Evolutionary conservation across 1,284 basidiomycete species (phyloP), one percentile per base, ranked within the genome.

Genomic region (Melampsora larici-populina): DNA sequence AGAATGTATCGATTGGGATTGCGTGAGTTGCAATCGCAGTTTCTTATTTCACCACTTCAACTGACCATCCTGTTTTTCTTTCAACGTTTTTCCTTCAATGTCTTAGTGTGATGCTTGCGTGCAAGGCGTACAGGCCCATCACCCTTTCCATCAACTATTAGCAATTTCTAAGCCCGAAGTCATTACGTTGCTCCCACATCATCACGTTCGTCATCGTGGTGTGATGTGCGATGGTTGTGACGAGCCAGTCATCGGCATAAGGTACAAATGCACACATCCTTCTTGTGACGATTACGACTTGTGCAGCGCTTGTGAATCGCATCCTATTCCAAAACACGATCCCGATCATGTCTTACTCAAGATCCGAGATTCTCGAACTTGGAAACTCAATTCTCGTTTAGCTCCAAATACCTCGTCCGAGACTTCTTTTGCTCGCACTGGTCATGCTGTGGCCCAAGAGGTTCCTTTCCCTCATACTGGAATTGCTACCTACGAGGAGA

Each of bases 231-330:
- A 82, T 78, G 79, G 76, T 13, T 80, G 62, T 80, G 79, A 66
- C 21, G 78, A n/a, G 49, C 40, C 79, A 5, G 79, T 83, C 72
- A 89, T 89, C 60, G 71, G 79, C 63, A 17, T 80, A 0, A 79
- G 85, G 26, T 85, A 82, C 83, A 85, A 92, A 90, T 95, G 93
- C 84, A 89, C 91, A 88, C 90, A 94, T 83, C 87, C 89, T 21
- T 84, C 86, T 21, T 95, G 93, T 84, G 87, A 88, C 0, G 92
- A 95, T 84, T 94, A 90, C 80, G 93, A 95, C 81, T 86, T 95
- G 21, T 95, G 93, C 84, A 87, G 88, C 80, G 84, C 85, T 78
- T 95, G 93, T 84, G 93, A 95, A 84, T 89, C 92, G 0, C 86
- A 88, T 70, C 92, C 93, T 0, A 91, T 92, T 78, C 84, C 89